A percentile compares a stretch with the other conserved stretches of the same genome.
Evolutionary conservation across 2,329 filamentous ascomycete genomes (phyloP).

Genomic region (Didymella exigua): DNA sequence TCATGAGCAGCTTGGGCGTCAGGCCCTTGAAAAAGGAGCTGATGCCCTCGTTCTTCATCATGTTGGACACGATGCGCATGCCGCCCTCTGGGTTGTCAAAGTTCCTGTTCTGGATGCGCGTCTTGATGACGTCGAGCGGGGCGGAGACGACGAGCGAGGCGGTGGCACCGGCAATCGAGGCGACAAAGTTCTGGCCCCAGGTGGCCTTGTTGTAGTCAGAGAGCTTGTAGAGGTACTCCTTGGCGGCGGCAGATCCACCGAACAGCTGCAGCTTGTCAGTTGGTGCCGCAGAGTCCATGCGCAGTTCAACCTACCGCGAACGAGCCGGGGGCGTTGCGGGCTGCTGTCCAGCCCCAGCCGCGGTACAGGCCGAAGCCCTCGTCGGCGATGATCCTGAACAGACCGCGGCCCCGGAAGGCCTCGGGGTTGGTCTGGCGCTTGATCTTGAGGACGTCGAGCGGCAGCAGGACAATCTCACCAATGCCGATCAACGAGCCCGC

Average conservation of each 20-base stretch:
- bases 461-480: conserved; percentile 93
- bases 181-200: conserved; percentile 97
- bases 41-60: conserved; percentile 88
- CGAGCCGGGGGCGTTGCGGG: conserved; percentile 93
- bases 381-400: conserved; percentile 87
- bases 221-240: conserved; percentile 91
- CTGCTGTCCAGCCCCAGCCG: conserved; percentile 97
- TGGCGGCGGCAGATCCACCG: conserved; percentile 94
- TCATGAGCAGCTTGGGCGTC: conserved; percentile 98
- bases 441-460: conserved; percentile 97
- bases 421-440: conserved; percentile 99
- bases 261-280: conserved; percentile 70
- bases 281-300: background rate
- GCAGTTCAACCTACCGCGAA: conserved; percentile 74
- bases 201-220: conserved; percentile 92
- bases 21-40: conserved; percentile 96
- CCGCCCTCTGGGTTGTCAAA: conserved; percentile 97
- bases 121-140: conserved; percentile 98
- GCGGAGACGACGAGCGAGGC: conserved; percentile 97
- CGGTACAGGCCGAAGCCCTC: conserved; percentile 96
- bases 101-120: conserved; percentile 96
- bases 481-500: conserved; percentile 95
- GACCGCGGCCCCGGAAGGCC: conserved; percentile 90
- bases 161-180: conserved; percentile 91
- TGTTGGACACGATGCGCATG: conserved; percentile 87